Conservation (phyloP, 108 stramenopile genomes). For the Chaetoceros muelleri region DNA sequence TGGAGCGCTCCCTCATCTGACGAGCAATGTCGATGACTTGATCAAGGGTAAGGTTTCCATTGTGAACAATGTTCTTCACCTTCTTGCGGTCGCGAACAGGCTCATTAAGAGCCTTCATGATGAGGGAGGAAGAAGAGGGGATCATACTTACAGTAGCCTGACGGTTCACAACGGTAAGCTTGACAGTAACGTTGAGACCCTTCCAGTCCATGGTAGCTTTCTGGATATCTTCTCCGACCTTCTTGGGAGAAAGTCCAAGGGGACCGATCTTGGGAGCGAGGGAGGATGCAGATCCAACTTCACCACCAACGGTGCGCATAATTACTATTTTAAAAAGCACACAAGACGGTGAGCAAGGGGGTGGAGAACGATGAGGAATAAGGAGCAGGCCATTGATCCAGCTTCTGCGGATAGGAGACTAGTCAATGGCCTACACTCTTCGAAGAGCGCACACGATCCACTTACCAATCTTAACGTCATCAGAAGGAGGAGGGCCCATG, state of each 20-base stretch:
- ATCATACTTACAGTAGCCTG: slow-evolving; percentile 97
- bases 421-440: not conserved
- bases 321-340: slow-evolving; percentile 50
- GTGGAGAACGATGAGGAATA: not conserved
- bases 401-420: not conserved
- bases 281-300: slow-evolving; percentile 94
- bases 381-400: not conserved
- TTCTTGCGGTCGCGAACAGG: slow-evolving; percentile 99
- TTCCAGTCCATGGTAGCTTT: slow-evolving; percentile 99
- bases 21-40: slow-evolving; percentile 98
- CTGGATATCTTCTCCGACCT: slow-evolving; percentile 99
- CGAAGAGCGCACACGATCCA: not conserved
- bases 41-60: slow-evolving; percentile 99
- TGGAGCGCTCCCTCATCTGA: slow-evolving; percentile 93
- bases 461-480: slow-evolving; percentile 88
- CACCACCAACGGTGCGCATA: slow-evolving; percentile 99
- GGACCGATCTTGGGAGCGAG: slow-evolving; percentile 99
- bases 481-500: slow-evolving; percentile 92
- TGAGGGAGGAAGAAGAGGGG: slow-evolving; percentile 93
- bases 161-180: slow-evolving; percentile 99
- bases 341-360: not conserved
- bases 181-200: slow-evolving; percentile 98
- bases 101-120: slow-evolving; percentile 99
- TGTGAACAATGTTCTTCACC: slow-evolving; percentile 99
- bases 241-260: slow-evolving; percentile 99